Evolutionary conservation across 352 stramenopile species (phyloP).

Genomic region (Plasmopara muralis): DNA sequence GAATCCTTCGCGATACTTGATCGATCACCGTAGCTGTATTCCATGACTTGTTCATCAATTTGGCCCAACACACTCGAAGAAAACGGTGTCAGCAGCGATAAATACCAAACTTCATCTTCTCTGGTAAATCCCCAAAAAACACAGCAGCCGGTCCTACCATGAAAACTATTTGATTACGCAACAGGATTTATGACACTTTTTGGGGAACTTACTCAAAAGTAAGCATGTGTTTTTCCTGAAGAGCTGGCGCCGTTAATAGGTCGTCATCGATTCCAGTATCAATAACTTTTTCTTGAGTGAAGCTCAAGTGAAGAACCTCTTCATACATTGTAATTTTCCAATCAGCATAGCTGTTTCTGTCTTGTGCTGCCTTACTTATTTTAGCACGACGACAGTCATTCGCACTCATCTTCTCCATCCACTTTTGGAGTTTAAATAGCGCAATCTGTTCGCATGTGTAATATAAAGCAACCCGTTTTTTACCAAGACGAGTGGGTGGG

Average conservation of each 20-base stretch:
- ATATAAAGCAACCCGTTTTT: constrained; percentile 53
- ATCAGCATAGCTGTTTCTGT: constrained; percentile 7
- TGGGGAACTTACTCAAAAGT: constrained; percentile 50
- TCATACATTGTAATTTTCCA: constrained; percentile 72
- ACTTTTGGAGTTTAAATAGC: constrained; percentile 71
- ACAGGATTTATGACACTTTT: background rate
- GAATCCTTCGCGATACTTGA: constrained; percentile 72
- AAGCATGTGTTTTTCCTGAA: constrained; percentile 57
- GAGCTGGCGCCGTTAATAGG: constrained; percentile 5
- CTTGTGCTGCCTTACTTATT: constrained; percentile 4
- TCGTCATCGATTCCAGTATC: constrained; percentile 2
- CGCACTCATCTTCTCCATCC: constrained; percentile 32
- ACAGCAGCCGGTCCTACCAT: constrained; percentile 50
- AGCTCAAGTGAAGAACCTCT: constrained; percentile 57
- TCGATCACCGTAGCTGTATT: constrained; percentile 42
- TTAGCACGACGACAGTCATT: constrained; percentile 18
- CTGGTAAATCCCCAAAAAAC: constrained; percentile 62
- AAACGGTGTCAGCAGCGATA: constrained; percentile 51
- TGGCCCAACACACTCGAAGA: constrained; percentile 37
- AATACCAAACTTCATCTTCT: constrained; percentile 42
- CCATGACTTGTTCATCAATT: constrained; percentile 58
- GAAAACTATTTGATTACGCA: background rate
- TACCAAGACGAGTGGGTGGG: constrained; percentile 28
- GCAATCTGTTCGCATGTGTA: constrained; percentile 64
- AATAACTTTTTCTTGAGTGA: constrained; percentile 4